phyloP scores from a whole-genome alignment of 1,284 basidiomycete species.

The Athelia sp. region DNA sequence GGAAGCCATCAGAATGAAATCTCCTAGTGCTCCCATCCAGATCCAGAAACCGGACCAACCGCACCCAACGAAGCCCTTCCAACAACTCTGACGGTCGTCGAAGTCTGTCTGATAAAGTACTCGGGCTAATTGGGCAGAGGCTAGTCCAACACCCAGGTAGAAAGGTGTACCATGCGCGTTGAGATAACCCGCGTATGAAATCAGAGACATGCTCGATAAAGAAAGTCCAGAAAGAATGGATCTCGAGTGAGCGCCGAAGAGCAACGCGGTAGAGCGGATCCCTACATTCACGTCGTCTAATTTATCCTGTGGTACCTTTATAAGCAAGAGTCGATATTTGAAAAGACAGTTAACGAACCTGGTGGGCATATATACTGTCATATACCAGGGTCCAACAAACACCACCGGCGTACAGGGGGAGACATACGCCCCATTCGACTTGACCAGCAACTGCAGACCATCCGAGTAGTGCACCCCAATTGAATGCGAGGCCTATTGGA shows the following conservation, averaged over 20 bases:
- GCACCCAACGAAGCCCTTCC: constrained; percentile 88
- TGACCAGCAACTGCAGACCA: constrained; percentile 91
- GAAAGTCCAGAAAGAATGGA: constrained; percentile 78
- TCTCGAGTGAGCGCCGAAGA: constrained; percentile 79
- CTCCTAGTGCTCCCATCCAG: constrained; percentile 78
- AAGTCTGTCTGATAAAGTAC: constrained; percentile 80
- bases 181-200: constrained; percentile 76
- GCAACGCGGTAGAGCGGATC: constrained; percentile 91
- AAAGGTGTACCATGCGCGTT: constrained; percentile 77
- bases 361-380: constrained; percentile 98
- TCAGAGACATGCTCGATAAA: constrained; percentile 65
- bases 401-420: constrained; percentile 89
- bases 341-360: constrained; percentile 42
- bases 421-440: constrained; percentile 79
- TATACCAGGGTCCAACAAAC: constrained; percentile 95
- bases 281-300: constrained; percentile 84
- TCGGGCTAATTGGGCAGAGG: constrained; percentile 76
- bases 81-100: constrained; percentile 79
- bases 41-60: constrained; percentile 88
- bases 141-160: constrained; percentile 74
- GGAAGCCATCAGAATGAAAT: constrained; percentile 47
- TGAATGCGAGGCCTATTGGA: constrained; percentile 95
- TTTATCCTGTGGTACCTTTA: constrained; percentile 68
- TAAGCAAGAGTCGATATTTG: not conserved
- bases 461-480: constrained; percentile 95